Evolutionary conservation across 1,284 basidiomycete species (phyloP).

Genomic region (Pyrrhoderma noxium): DNA sequence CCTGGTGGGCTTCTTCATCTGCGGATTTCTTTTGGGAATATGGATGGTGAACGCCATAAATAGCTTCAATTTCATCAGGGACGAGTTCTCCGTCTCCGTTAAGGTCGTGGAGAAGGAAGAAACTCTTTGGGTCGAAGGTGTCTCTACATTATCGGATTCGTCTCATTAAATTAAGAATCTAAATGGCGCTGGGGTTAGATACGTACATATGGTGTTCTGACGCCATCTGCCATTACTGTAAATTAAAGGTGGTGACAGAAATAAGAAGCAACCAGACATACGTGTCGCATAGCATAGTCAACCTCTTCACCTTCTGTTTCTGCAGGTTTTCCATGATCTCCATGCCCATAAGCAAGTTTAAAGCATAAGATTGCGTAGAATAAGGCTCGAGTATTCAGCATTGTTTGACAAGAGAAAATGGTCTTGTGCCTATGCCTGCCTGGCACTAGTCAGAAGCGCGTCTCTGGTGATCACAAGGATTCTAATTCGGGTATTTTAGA

Average conservation of each 20-base stretch:
- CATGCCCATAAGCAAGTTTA: conserved; percentile 22
- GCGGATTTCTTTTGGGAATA: conserved; percentile 84
- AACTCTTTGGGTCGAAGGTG: conserved; percentile 69
- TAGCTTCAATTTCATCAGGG: conserved; percentile 77
- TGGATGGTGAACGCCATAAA: conserved; percentile 94
- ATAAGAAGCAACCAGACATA: conserved; percentile 31
- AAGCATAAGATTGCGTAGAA: conserved; percentile 7
- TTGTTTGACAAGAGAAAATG: neutral
- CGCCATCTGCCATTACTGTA: conserved; percentile 52
- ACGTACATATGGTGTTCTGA: conserved; percentile 77
- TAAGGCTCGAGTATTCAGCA: conserved; percentile 3
- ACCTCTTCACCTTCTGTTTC: conserved; percentile 22
- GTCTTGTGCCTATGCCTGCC: neutral
- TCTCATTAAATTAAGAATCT: neutral
- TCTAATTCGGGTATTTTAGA: neutral
- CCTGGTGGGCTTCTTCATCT: conserved; percentile 75
- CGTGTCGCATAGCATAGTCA: conserved; percentile 45
- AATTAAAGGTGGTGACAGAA: neutral
- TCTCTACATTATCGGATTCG: conserved; percentile 40
- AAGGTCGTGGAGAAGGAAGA: conserved; percentile 89
- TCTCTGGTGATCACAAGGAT: neutral
- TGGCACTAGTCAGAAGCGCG: neutral
- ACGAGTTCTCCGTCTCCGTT: conserved; percentile 77
- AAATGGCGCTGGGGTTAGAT: neutral
- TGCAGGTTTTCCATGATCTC: conserved; percentile 24